Conservation (phyloP, 345 rosid species). For the Linum tenue region DNA sequence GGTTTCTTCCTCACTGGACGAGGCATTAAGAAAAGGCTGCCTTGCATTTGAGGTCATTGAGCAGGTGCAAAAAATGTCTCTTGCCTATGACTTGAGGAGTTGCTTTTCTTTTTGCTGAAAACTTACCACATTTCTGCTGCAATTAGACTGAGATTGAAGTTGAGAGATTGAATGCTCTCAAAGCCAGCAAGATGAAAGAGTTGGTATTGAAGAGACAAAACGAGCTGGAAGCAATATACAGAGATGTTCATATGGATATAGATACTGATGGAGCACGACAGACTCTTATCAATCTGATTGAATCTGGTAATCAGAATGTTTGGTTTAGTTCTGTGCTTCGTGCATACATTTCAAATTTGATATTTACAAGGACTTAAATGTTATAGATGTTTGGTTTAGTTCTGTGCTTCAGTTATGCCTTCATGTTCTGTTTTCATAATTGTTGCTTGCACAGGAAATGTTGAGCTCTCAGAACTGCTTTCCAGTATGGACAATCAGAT, state of each 20-base stretch:
- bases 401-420: neutral
- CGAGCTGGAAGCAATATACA: slow-evolving; percentile 74
- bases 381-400: neutral
- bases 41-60: slow-evolving; percentile 57
- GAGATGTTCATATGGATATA: slow-evolving; percentile 60
- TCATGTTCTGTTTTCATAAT: neutral
- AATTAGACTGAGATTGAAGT: slow-evolving; percentile 60
- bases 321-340: neutral
- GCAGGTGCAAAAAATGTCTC: slow-evolving; percentile 37
- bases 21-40: slow-evolving; percentile 41
- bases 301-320: slow-evolving; percentile 39
- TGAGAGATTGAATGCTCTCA: slow-evolving; percentile 50
- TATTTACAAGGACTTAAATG: too few species aligned
- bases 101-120: neutral
- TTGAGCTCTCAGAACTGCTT: slow-evolving; percentile 57
- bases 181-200: slow-evolving; percentile 80
- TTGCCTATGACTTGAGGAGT: slow-evolving; percentile 6
- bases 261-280: slow-evolving; percentile 60
- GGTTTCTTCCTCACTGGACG: slow-evolving; percentile 38
- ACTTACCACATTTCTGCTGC: slow-evolving; percentile 2
- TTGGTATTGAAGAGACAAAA: slow-evolving; percentile 69
- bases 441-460: slow-evolving; percentile 34
- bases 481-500: slow-evolving; percentile 79
- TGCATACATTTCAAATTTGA: neutral
- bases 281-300: slow-evolving; percentile 46